Percentiles rank a stretch among this genome's conserved stretches.
Conservation (phyloP, 2,329 filamentous ascomycete species). For the Trichophyton benhamiae region DNA sequence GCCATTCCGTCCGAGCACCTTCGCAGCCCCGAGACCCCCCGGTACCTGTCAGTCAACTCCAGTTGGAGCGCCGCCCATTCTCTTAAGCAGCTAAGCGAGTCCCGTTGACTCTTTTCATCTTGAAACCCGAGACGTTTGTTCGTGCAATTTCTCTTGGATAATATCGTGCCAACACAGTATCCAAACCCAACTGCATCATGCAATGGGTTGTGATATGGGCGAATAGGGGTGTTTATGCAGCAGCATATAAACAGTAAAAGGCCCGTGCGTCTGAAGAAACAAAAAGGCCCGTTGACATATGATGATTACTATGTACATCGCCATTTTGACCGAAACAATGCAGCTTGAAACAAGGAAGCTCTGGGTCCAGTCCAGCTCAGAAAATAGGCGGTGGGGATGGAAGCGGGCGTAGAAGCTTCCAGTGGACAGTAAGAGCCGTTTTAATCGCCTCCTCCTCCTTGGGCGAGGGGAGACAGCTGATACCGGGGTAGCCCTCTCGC, state of each 20-base stretch:
- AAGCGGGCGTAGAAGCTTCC: background rate
- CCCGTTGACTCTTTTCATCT: background rate
- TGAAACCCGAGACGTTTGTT: background rate
- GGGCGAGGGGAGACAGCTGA: background rate
- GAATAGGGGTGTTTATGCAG: background rate
- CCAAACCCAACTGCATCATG: background rate
- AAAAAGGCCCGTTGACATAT: background rate
- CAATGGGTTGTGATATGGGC: background rate
- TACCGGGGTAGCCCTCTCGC: background rate
- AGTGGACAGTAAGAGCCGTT: background rate
- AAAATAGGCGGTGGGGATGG: background rate
- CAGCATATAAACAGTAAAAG: background rate
- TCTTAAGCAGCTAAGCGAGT: background rate
- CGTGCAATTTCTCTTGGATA: background rate
- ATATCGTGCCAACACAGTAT: slow-evolving; percentile 1
- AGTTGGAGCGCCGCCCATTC: background rate
- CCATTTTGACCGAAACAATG: background rate
- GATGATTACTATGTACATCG: background rate
- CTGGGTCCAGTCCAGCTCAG: background rate
- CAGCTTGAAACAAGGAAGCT: background rate
- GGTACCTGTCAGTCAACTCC: background rate
- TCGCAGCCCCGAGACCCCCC: background rate
- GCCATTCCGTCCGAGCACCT: background rate
- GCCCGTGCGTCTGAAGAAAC: background rate
- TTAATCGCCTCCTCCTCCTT: background rate